Conservation (phyloP, 768 basidiomycete species). For the Termitomyces sp. region DNA sequence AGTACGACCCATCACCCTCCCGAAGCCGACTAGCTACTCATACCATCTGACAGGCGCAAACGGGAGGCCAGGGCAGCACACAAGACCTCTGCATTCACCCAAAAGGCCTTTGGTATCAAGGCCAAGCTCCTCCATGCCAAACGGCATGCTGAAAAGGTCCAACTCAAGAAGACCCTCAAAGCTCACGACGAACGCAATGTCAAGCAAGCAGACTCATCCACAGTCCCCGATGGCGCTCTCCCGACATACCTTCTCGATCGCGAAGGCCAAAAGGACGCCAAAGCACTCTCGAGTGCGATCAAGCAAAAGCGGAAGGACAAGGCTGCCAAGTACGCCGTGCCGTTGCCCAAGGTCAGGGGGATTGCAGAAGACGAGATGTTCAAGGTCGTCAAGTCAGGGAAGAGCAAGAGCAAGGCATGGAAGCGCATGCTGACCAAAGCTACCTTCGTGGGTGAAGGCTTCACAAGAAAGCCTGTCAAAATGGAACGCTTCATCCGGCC, state of each 20-base stretch:
- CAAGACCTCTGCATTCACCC: constrained; percentile 74
- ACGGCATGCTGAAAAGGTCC: constrained; percentile 95
- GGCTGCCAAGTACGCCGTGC: constrained; percentile 96
- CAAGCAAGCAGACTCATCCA: constrained; percentile 84
- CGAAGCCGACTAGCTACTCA: constrained; percentile 1
- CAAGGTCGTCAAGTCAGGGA: constrained; percentile 97
- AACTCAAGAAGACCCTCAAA: constrained; percentile 99
- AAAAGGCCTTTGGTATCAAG: constrained; percentile 94
- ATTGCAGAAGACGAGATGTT: constrained; percentile 99
- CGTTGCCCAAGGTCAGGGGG: constrained; percentile 92
- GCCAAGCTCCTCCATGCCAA: constrained; percentile 97
- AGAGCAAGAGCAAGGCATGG: constrained; percentile 94
- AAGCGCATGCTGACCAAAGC: constrained; percentile 99
- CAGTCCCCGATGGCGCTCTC: constrained; percentile 84
- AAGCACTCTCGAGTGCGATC: constrained; percentile 90
- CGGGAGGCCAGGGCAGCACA: constrained; percentile 75
- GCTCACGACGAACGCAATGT: constrained; percentile 98
- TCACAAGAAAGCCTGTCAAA: constrained; percentile 97
- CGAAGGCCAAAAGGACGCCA: constrained; percentile 97
- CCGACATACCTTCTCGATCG: constrained; percentile 96
- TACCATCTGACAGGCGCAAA: constrained; percentile 54
- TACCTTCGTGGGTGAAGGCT: constrained; percentile 97
- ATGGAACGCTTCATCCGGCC: constrained; percentile 98
- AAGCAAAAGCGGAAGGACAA: constrained; percentile 99
- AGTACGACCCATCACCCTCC: constrained; percentile 43